A percentile compares a stretch with the other conserved stretches of the same genome.
phyloP scores from a whole-genome alignment of 768 basidiomycete genomes.

The Plicaturopsis crispa region DNA sequence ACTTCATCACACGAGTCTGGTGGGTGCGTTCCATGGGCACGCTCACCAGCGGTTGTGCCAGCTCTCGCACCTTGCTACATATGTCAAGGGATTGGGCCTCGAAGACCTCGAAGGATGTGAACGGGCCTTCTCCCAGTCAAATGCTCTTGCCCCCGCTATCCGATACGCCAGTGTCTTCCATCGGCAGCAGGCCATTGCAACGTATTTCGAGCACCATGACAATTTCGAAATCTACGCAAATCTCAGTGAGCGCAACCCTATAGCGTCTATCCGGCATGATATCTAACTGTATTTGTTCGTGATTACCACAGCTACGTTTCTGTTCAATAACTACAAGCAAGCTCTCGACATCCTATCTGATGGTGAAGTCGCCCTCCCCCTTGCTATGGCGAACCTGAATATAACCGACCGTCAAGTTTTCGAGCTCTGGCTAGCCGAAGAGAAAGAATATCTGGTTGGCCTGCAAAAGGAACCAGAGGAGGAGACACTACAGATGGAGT shows the following conservation, averaged over 20 bases:
- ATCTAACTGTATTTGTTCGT: not conserved
- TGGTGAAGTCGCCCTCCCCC: not conserved
- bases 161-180: conserved; percentile 2
- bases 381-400: conserved; percentile 5
- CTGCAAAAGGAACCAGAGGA: conserved; percentile 5
- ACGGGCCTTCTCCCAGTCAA: conserved; percentile 1
- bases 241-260: conserved; percentile 1
- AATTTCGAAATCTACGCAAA: conserved; percentile 1
- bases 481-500: conserved; percentile 9
- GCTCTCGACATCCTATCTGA: conserved; percentile 6
- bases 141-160: not conserved
- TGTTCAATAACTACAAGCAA: conserved; percentile 12
- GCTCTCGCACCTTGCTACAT: not conserved
- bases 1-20: conserved; percentile 2
- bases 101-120: conserved; percentile 5
- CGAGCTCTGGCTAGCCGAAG: conserved; percentile 5
- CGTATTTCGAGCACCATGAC: conserved; percentile 2
- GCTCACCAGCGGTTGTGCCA: conserved; percentile 3
- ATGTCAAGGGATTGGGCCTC: conserved; percentile 2
- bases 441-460: conserved; percentile 2
- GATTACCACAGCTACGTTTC: conserved; percentile 5
- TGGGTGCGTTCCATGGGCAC: conserved; percentile 12
- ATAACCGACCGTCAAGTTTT: conserved; percentile 5
- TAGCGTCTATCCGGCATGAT: not conserved
- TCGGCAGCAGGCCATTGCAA: conserved; percentile 3